Evolutionary conservation across 441 rosid species (phyloP), one percentile per base, ranked within the genome.

Genomic region (Isatis lusitanica): DNA sequence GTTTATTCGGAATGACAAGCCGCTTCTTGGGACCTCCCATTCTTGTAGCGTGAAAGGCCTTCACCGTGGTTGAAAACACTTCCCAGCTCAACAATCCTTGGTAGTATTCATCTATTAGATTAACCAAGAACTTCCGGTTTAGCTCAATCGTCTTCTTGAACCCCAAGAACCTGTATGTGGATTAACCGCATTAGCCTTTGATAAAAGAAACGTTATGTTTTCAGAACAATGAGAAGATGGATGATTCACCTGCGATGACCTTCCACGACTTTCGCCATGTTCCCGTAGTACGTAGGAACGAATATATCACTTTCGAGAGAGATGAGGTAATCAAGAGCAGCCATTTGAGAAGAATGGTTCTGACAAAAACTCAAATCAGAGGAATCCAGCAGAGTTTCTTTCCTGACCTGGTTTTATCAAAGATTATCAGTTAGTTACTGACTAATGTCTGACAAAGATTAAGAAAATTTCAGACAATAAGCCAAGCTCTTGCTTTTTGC

Each of bases 201-300:
- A 64, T 44, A 8, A 28, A 36, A 11, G 7, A 31, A 33, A 30
- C 48, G 24, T 30, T 13, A 18, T 7, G 15, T 24, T 5, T 7
- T 51, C 63, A 50, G 18, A 71, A 70, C 31, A 55, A 35, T 50
- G 15, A 26, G 30, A 11, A 46, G 70, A 6, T 10, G 38, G 36
- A 33, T 42, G 16, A 10, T 31, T 26, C 17, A 93, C 98, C 98
- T 89, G 71, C 98, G 89, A 83, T 93, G 98, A 74, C 98, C 98
- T 87, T 91, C 98, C 15, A 93, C 97, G 52, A 93, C 97, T 83
- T 89, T 93, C 8, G 98, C 98, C 98, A 93, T 93, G 87, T 93
- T 93, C 61, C 98, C 98, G 66, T 91, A 92, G 74, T 88, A 93
- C 2, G 98, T 93, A 46, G 98, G 98, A 53, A 93, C 86, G 73